Conservation (phyloP, 805 yeast genomes). For the Sporopachydermia lactativora region DNA sequence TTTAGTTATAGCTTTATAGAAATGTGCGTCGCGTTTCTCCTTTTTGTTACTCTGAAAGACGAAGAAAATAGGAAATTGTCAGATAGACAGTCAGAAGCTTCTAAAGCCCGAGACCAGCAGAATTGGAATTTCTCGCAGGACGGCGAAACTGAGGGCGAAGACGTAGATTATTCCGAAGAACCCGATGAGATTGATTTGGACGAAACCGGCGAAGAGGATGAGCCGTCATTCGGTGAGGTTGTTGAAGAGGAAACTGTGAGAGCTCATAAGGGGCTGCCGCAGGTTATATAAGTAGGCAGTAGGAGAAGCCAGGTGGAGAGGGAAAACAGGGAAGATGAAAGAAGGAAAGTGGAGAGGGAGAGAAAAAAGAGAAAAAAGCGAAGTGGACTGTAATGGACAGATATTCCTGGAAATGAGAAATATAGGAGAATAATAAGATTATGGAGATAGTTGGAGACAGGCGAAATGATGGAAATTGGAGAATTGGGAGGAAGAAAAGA, state of each 20-base stretch:
- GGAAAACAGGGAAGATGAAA: no score
- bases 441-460: no score
- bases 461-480: no score
- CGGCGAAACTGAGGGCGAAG: not conserved
- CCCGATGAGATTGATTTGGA: conserved; percentile 1
- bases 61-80: not conserved
- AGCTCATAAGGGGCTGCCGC: conserved; percentile 1
- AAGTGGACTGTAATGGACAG: no score
- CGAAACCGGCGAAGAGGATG: conserved; percentile 1
- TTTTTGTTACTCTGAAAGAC: not conserved
- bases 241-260: conserved; percentile 5
- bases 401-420: no score
- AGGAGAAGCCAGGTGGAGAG: no score
- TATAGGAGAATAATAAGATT: no score
- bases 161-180: not conserved
- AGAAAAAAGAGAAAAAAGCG: no score
- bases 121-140: no score
- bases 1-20: not conserved
- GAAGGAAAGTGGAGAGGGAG: no score
- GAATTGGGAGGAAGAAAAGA: no score
- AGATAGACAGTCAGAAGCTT: not conserved
- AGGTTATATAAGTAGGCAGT: no score
- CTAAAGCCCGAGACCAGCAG: not conserved
- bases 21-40: not conserved
- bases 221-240: conserved; percentile 8